phyloP scores from a whole-genome alignment of 192 early-diverging fungal species.

The Gonapodya prolifera region DNA sequence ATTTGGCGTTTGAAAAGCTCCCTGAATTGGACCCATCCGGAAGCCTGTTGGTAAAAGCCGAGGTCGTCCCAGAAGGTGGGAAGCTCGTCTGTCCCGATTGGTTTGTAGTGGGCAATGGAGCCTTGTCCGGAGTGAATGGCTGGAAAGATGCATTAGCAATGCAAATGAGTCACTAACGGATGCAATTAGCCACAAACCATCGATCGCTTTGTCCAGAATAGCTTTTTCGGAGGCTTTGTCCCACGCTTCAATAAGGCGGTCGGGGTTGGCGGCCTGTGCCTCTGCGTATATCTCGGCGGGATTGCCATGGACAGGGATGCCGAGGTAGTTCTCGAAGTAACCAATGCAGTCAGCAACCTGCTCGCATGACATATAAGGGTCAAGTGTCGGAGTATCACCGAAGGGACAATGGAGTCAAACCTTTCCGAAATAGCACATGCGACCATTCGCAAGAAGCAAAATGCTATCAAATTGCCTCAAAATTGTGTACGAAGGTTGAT shows the following conservation, averaged over 20 bases:
- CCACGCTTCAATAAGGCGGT: slow-evolving; percentile 1
- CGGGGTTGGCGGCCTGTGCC: neutral
- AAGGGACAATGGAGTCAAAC: too few species aligned
- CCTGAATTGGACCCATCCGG: neutral
- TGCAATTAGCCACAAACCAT: too few species aligned
- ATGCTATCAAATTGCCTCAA: neutral
- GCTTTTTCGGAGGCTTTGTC: neutral
- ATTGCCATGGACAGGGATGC: neutral
- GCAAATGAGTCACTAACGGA: neutral
- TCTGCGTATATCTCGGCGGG: slow-evolving; percentile 7
- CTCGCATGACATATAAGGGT: too few species aligned
- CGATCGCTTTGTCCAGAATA: slow-evolving; percentile 2
- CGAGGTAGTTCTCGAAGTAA: neutral
- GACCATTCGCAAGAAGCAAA: neutral
- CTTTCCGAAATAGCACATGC: neutral
- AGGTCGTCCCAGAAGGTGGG: neutral
- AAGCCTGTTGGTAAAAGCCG: slow-evolving; percentile 10
- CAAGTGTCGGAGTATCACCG: too few species aligned
- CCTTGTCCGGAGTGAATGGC: slow-evolving; percentile 5
- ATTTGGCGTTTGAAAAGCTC: neutral
- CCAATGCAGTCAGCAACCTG: neutral
- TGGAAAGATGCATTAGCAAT: too few species aligned
- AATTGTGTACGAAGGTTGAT: neutral
- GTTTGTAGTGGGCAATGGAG: slow-evolving; percentile 8
- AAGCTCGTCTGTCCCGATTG: too few species aligned